Conservation (phyloP, 1,284 basidiomycete species). For the Sporisorium scitamineum region DNA sequence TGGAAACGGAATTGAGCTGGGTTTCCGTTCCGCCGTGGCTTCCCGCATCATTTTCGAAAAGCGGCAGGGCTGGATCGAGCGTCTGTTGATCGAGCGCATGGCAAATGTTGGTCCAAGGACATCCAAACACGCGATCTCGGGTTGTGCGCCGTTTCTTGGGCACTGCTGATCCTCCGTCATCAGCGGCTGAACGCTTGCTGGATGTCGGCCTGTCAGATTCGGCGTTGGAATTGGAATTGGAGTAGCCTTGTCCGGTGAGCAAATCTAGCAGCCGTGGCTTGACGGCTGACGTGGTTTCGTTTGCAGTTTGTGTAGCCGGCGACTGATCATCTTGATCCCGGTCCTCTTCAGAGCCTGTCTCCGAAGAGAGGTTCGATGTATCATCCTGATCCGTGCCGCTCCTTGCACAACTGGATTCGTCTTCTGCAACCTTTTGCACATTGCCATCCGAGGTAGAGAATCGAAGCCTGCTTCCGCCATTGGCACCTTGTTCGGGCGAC, state of each 20-base stretch:
- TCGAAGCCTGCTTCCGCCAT: slow-evolving; percentile 30
- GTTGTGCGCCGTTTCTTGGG: slow-evolving; percentile 34
- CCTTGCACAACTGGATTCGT: slow-evolving; percentile 5
- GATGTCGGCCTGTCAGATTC: neutral
- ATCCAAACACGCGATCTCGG: slow-evolving; percentile 62
- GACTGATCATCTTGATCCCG: neutral
- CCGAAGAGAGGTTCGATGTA: neutral
- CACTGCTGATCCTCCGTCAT: slow-evolving; percentile 12
- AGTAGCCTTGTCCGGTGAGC: slow-evolving; percentile 44
- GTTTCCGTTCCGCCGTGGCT: neutral
- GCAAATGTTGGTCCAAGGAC: slow-evolving; percentile 51
- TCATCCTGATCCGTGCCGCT: neutral
- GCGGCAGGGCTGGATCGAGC: slow-evolving; percentile 31
- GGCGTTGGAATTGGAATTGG: neutral
- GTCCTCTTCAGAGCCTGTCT: neutral
- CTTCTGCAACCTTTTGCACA: neutral
- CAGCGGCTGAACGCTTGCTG: slow-evolving; percentile 7
- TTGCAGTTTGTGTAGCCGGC: neutral
- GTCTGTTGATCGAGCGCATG: slow-evolving; percentile 54
- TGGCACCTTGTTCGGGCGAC: slow-evolving; percentile 12
- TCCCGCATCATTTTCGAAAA: slow-evolving; percentile 22
- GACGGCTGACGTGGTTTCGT: neutral
- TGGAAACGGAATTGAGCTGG: slow-evolving; percentile 64
- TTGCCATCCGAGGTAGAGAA: slow-evolving; percentile 16
- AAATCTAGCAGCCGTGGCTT: slow-evolving; percentile 35